phyloP scores from a whole-genome alignment of 139 green algal genomes.

The Raphidocelis subcapitata region DNA sequence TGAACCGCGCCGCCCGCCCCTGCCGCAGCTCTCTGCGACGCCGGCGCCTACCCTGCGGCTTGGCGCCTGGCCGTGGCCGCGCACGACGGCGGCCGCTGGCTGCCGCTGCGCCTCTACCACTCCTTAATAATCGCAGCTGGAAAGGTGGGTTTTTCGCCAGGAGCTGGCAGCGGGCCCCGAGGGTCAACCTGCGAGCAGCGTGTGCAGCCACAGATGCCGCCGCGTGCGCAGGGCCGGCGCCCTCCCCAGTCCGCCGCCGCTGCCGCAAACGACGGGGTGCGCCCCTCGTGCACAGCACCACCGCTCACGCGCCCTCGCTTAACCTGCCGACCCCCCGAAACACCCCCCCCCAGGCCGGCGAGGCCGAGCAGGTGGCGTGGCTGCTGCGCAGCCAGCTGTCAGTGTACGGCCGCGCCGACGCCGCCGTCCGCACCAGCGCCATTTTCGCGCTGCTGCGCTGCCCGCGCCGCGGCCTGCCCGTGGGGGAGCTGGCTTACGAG shows the following conservation, averaged over 20 bases:
- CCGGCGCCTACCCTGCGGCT: slow-evolving; percentile 1
- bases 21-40: slow-evolving; percentile 12
- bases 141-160: slow-evolving; percentile 3
- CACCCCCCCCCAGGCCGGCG: slow-evolving; percentile 1
- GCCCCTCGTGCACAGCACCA: too few relatives aligned
- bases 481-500: slow-evolving; percentile 39
- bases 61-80: slow-evolving; percentile 9
- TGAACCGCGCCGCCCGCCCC: too few relatives aligned
- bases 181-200: neutral
- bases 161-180: neutral
- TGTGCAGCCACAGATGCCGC: neutral
- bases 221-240: too few relatives aligned
- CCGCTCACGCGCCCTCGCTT: slow-evolving; percentile 2
- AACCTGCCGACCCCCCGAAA: slow-evolving; percentile 10
- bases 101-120: slow-evolving; percentile 20
- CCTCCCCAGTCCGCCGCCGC: too few relatives aligned
- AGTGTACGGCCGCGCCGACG: neutral
- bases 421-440: neutral
- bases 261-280: too few relatives aligned
- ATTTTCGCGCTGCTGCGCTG: neutral
- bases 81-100: slow-evolving; percentile 3
- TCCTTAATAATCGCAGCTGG: slow-evolving; percentile 22
- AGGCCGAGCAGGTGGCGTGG: neutral
- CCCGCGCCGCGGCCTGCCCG: slow-evolving; percentile 26
- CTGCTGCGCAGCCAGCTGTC: neutral